Evolutionary conservation across 169 alveolate species (phyloP), one percentile per base, ranked within the genome.

Genomic region (Plasmodium chabaudi): DNA sequence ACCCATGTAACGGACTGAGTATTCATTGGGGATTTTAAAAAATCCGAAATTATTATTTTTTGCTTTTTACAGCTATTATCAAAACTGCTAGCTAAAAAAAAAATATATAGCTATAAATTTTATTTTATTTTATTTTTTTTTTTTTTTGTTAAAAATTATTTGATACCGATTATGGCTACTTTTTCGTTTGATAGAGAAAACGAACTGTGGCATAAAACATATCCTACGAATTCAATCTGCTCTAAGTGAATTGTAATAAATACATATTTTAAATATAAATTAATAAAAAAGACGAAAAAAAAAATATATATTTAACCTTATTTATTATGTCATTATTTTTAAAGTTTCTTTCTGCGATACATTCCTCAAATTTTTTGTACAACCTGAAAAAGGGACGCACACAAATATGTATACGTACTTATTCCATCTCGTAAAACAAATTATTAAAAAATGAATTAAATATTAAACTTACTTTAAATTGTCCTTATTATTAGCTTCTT

Each of bases 161-260:
- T 12, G 59, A 13, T 77, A 77, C 88, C 72, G 27, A 77, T 77
- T 63, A 77, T 69, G 15, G 88, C 88, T 9, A 77, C 49, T 44
- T 69, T 77, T 77, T 64, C 74, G 42, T 64, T 64, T 55, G 88
- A 77, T 34, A 59, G 21, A 27, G 88, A 77, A 77, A 77, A 77
- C 27, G 88, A 63, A 64, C 77, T 47, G 17, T 77, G 77, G 39
- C 17, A 27, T 51, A 77, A 34, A 44, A 77, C 27, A 47, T 77
- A 59, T 55, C 88, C 88, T 77, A 27, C 46, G 56, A 49, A 77
- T 64, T 77, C 88, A 46, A 77, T 64, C 88, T 77, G 88, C 44
- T 68, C 68, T 63, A 51, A 55, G 25, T 59, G 72, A 17, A 49
- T 42, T 42, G 34, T 23, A 47, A 64, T 64, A 51, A 68, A 57